Base-by-base conservation (phyloP, 768 basidiomycete species). In the Phlebiopsis gigantea region DNA sequence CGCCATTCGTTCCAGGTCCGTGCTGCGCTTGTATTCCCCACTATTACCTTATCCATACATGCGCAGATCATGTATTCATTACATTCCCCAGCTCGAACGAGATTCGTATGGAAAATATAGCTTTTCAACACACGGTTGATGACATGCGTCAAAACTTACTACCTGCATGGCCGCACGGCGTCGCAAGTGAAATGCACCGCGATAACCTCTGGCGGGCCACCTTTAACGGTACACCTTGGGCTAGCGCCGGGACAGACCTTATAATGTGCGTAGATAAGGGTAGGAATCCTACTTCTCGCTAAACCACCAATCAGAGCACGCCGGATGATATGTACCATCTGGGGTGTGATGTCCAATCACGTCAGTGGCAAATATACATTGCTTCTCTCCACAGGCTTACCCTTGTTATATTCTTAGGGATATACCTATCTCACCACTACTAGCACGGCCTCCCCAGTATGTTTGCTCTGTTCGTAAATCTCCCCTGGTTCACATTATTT, bases 211-310 rank as follows among this genome's bases (percentile, higher is more conserved):
- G 30, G n/a, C 50, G 50, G 9, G 79, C 87, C n/a, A 77, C 73
- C 17, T 88, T 90, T 61, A 72, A 74, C 57, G 81, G 81, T 58
- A 73, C 76, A n/a, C 88, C 88, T 4, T 91, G 88, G 88, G 78
- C 75, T 46, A 73, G 82, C 59, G 73, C 72, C 42, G 85, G 85
- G 2, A 71, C 73, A 21, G 79, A 87, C 30, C 72, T 73, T 7
- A 65, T 77, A 54, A 73, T 77, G 88, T 87, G 69, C 70, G 77
- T 51, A 50, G 29, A 22, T 39, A 31, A 21, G 46, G 39, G 22
- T n/a, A 29, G 34, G 46, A 29, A 51, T 47, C 53, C 44, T 61
- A 58, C 54, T 51, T 42, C 29, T 57, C 22, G 31, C 43, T 34
- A n/a, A 39, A 8, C 21, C 7, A 14, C 5, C 15, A 39, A 17